phyloP scores from a whole-genome alignment of 1,284 basidiomycete species.

The Rhodotorula sp. region DNA sequence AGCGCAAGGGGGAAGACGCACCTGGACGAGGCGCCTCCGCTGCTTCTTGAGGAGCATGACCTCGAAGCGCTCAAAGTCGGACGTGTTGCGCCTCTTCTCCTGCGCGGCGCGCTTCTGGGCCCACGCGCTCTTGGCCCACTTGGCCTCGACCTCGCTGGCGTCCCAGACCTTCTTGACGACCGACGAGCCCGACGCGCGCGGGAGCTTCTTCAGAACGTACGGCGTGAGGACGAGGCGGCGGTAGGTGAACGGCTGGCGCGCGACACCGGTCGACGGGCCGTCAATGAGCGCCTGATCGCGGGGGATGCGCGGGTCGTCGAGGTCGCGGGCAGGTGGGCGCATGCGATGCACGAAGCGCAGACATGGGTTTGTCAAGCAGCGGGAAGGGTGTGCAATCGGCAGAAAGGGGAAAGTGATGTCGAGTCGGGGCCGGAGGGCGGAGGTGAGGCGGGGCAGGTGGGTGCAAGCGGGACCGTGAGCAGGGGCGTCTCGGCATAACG shows the following conservation, averaged over 20 bases:
- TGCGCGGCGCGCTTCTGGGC: conserved; percentile 82
- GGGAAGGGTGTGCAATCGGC: not conserved
- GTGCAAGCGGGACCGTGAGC: not conserved
- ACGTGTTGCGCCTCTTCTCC: conserved; percentile 72
- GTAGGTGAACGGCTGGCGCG: conserved; percentile 89
- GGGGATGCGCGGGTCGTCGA: not conserved
- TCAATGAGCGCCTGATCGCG: conserved; percentile 84
- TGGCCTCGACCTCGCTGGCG: conserved; percentile 70
- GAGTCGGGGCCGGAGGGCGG: not conserved
- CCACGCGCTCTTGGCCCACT: conserved; percentile 82
- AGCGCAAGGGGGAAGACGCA: conserved; percentile 8
- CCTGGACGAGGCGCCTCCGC: conserved; percentile 54
- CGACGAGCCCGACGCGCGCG: conserved; percentile 81
- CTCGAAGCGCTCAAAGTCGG: conserved; percentile 87
- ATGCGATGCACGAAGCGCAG: not conserved
- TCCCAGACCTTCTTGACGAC: conserved; percentile 85
- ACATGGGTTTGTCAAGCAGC: no score
- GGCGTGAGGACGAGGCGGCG: conserved; percentile 91
- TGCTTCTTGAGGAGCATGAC: conserved; percentile 60
- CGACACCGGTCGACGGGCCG: conserved; percentile 85
- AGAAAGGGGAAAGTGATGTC: not conserved
- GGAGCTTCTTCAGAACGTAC: conserved; percentile 78
- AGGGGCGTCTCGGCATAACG: not conserved
- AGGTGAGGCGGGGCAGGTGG: not conserved
- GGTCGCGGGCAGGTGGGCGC: not conserved